phyloP scores from a whole-genome alignment of 1,284 basidiomycete species.

The Ceratobasidium sp. region DNA sequence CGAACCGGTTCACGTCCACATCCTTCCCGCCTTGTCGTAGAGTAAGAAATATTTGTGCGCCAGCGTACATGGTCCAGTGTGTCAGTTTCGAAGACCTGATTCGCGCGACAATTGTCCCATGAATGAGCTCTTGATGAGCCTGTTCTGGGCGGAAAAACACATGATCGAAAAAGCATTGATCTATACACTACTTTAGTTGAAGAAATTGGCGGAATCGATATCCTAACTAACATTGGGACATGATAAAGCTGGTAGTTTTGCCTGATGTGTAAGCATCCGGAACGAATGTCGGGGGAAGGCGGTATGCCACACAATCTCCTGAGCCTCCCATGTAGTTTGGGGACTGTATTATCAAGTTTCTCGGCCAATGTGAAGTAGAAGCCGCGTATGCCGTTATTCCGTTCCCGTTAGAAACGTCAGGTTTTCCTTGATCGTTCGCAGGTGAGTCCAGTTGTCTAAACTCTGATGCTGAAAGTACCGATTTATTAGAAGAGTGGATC shows the following conservation, averaged over 20 bases:
- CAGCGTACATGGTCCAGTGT: conserved; percentile 16
- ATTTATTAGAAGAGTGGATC: too few species aligned
- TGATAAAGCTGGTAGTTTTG: not conserved
- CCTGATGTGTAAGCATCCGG: not conserved
- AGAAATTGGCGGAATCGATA: too few species aligned
- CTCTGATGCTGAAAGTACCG: too few species aligned
- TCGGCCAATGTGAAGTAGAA: too few species aligned
- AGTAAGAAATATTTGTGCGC: not conserved
- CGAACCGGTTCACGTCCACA: not conserved
- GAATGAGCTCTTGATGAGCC: not conserved
- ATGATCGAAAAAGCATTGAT: not conserved
- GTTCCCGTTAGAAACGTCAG: too few species aligned
- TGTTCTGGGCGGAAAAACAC: not conserved
- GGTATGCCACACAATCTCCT: too few species aligned
- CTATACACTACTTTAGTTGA: not conserved
- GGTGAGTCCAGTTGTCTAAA: too few species aligned
- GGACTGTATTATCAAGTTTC: too few species aligned
- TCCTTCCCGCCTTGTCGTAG: not conserved
- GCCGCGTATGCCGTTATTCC: too few species aligned
- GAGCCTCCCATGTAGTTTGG: too few species aligned
- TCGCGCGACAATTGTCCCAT: not conserved
- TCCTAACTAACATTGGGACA: conserved; percentile 2
- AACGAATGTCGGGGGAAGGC: not conserved
- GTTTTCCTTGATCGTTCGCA: too few species aligned
- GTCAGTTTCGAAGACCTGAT: not conserved